Base-by-base conservation (phyloP, 345 rosid species). In the Geranium brycei region DNA sequence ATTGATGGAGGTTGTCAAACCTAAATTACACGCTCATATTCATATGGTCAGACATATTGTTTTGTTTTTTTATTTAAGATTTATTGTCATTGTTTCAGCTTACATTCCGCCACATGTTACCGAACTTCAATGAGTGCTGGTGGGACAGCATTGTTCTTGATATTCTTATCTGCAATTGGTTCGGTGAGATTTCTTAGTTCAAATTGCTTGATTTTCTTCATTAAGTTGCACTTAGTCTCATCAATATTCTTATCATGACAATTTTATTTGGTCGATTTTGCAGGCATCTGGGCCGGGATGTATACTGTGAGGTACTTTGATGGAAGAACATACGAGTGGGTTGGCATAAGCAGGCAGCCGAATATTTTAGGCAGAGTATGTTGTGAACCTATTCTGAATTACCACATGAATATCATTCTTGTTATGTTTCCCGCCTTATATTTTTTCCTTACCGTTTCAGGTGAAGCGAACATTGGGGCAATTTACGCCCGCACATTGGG, bases 41-140 rank as follows among this genome's bases (percentile, higher is more conserved):
- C 61, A 13, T 8, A 47, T 11, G 53, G 13, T 47, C 1, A 11
- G 12, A 6, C 11, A 13, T 41, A 41, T 47, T 47, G 15, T 47
- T 47, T 47, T 47, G 13, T 47, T 13, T 13, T 47, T 8, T 8
- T 47, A 23, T 2, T 47, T 0, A 47, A 47, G 15, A 6, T 47
- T 47, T 47, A 47, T 47, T 47, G 3, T 47, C 14, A 19, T 61
- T 72, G 64, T 57, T 76, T 73, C 92, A 95, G 99, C 79, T 88
- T 62, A 95, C 96, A 53, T 95, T 91, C 74, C 87, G 91, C 62
- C 99, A 95, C 81, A 93, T 93, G 97, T 75, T 95, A 69, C 97
- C 99, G 16, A 95, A 95, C 82, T 95, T 95, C 85, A 95, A 87
- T 60, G 99, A 95, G 74, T 95, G 99, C 87, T 95, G 99, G 99